A percentile compares a stretch with the other conserved stretches of the same genome.
Conservation (phyloP, 2,329 filamentous ascomycete species). For the Fusarium dimerum region DNA sequence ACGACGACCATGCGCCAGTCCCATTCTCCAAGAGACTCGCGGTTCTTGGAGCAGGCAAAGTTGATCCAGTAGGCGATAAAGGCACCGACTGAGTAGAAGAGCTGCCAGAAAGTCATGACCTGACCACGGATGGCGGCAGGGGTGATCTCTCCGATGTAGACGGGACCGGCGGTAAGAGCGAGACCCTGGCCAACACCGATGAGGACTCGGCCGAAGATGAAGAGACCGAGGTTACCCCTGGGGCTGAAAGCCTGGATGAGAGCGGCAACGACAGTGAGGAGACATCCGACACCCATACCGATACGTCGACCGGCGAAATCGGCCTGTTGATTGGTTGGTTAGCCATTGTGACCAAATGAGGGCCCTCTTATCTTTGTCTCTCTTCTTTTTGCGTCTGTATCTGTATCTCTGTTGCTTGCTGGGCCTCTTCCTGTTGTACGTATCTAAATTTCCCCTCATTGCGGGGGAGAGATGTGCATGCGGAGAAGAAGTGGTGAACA, state of each 20-base stretch:
- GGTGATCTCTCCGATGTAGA: conserved; percentile 70
- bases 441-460: too few relatives aligned
- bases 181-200: conserved; percentile 72
- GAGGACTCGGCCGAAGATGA: conserved; percentile 68
- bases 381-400: too few relatives aligned
- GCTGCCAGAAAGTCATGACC: conserved; percentile 69
- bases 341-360: conserved; percentile 2
- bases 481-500: too few relatives aligned
- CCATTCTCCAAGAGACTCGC: conserved; percentile 62
- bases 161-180: conserved; percentile 66
- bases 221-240: conserved; percentile 60
- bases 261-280: conserved; percentile 66
- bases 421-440: too few relatives aligned
- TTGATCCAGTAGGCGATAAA: conserved; percentile 58
- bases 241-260: conserved; percentile 69
- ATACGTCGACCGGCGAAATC: conserved; percentile 63
- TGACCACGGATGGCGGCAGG: conserved; percentile 64
- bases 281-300: conserved; percentile 66
- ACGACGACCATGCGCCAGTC: conserved; percentile 74
- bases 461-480: too few relatives aligned
- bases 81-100: conserved; percentile 64
- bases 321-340: conserved; percentile 34
- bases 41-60: conserved; percentile 60
- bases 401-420: too few relatives aligned
- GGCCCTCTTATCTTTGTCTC: neutral